These are phyloP conservation scores for Saccharum spontaneum DNA, from an alignment of 176 grass and related monocot genomes.

Conservation along the genomic window DNA sequence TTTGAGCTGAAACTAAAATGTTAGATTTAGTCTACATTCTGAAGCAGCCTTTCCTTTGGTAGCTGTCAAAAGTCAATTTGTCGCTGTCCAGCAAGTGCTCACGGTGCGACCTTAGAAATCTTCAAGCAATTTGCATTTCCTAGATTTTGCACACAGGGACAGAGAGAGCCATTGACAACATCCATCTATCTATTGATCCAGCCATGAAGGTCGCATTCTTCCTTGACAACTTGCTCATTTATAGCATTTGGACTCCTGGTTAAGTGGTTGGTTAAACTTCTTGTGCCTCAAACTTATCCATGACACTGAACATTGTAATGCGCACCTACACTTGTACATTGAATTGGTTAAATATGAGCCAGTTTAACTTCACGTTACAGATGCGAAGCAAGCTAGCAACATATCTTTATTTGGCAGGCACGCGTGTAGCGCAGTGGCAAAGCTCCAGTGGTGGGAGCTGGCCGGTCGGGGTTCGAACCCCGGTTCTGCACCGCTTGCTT, in stretches of 20 bases:
- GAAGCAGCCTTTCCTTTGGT: constrained; percentile 2
- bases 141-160: background rate
- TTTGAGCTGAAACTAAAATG: background rate
- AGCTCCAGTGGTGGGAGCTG: too few relatives aligned
- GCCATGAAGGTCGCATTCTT: background rate
- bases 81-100: background rate
- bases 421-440: too few relatives aligned
- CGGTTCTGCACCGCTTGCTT: too few relatives aligned
- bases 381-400: too few relatives aligned
- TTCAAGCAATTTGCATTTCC: constrained; percentile 6
- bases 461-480: too few relatives aligned
- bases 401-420: too few relatives aligned
- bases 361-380: too few relatives aligned
- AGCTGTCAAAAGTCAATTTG: background rate
- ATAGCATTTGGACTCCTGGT: background rate
- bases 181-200: background rate
- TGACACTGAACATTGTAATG: background rate
- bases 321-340: background rate
- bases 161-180: background rate
- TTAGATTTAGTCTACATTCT: background rate
- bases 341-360: too few relatives aligned
- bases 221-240: background rate
- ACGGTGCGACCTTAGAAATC: background rate
- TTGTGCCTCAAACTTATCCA: background rate
- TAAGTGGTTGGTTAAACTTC: background rate